Evolutionary conservation across 768 basidiomycete species (phyloP), one percentile per base, ranked within the genome.

Genomic region (Lentinula lateritia): DNA sequence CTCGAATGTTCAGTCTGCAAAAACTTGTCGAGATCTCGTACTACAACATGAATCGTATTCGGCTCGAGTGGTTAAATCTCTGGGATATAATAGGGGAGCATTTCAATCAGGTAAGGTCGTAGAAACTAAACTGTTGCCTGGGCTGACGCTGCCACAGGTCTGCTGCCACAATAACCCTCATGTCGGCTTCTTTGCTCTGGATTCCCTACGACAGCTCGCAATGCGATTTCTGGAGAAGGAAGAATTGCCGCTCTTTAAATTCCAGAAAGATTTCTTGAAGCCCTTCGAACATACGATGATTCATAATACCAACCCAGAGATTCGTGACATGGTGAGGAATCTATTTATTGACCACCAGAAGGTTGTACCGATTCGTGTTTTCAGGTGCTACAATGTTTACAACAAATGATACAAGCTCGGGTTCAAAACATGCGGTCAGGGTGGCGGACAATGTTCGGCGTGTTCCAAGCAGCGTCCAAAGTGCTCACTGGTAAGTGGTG

Each of bases 161-260:
- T 98, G 96, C 73, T 98, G 96, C 73, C 97, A 99, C 72, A 95
- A 90, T 70, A 98, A 98, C 72, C 92, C 92, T 9, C 90, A 95
- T 68, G 96, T 99, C 58, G 92, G 90, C 50, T 94, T 95, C 76
- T 98, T 99, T 68, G 97, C 97, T 13, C 77, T 99, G 61, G 97
- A 99, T 72, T 94, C 97, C 4, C 82, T 99, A 10, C 88, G 97
- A 18, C 97, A 99, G 73, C 77, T 99, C 53, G 95, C 97, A 3
- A 97, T 97, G 94, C 88, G 97, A 41, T 99, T 99, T 74, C 81
- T 99, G 68, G 97, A 98, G 75, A 99, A 98, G 73, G 97, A 98
- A 70, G 97, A 99, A 73, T 71, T 99, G 62, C 86, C 95, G 2
- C 95, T 98, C 75, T 99, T 98, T 83, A 94, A 95, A 69, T 99